These are phyloP conservation scores for Dendrobium officinale DNA, from an alignment of 106 monocot species.

Conservation along the genomic window DNA sequence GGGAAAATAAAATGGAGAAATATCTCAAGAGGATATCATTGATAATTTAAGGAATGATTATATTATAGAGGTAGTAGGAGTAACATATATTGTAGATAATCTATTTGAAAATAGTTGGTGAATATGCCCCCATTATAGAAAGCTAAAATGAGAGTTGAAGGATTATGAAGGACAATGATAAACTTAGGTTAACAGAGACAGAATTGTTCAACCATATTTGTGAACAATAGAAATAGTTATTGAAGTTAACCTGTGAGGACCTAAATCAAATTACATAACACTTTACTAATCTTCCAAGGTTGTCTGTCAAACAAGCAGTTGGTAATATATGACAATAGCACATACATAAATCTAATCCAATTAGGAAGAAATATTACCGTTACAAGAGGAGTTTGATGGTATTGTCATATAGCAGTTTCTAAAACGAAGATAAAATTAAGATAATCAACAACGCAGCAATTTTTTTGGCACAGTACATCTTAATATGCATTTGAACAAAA, in stretches of 20 bases:
- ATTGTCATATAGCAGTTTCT: background rate
- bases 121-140: too few species aligned
- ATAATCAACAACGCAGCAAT: background rate
- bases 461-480: background rate
- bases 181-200: too few species aligned
- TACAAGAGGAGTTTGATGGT: background rate
- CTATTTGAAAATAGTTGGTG: too few species aligned
- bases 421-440: background rate
- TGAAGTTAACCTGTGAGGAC: background rate
- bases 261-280: background rate
- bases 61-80: too few species aligned
- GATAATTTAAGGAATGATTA: too few species aligned
- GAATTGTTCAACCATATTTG: background rate
- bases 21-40: too few species aligned
- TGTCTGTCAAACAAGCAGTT: background rate
- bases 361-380: background rate
- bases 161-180: too few species aligned
- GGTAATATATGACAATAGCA: background rate
- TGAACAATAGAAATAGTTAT: background rate
- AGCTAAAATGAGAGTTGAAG: too few species aligned
- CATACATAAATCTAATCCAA: background rate
- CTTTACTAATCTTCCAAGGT: background rate
- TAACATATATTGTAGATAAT: too few species aligned
- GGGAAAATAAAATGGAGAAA: too few species aligned
- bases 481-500: background rate